phyloP scores from a whole-genome alignment of 352 stramenopile species.

The Phytophthora vignae region DNA sequence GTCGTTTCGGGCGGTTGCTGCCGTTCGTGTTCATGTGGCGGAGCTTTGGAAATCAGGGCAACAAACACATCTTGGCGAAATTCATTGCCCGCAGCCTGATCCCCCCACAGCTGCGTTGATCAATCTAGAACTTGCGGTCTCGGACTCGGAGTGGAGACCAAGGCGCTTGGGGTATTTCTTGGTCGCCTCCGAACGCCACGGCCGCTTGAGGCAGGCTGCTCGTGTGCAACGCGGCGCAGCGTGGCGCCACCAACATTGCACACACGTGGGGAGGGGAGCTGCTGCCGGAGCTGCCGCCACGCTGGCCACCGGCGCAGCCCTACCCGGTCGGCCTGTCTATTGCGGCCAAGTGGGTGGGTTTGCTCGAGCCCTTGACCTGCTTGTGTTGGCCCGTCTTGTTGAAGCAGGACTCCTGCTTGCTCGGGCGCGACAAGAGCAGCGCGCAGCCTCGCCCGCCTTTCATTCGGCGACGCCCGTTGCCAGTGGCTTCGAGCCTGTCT shows the following conservation, averaged over 20 bases:
- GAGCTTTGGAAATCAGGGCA: constrained; percentile 17
- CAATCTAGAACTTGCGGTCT: constrained; percentile 4
- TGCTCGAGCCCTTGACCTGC: constrained; percentile 13
- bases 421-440: constrained; percentile 16
- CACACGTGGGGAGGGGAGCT: background rate
- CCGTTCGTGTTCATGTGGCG: constrained; percentile 2
- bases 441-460: background rate
- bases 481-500: constrained; percentile 6
- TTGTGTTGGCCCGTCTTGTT: constrained; percentile 19
- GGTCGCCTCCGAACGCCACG: background rate
- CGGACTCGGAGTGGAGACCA: background rate
- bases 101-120: constrained; percentile 16
- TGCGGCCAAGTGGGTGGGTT: constrained; percentile 16
- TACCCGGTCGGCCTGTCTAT: constrained; percentile 34
- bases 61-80: constrained; percentile 26
- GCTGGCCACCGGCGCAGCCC: background rate
- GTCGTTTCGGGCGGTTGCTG: constrained; percentile 19
- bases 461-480: background rate
- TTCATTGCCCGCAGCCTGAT: constrained; percentile 28
- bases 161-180: background rate
- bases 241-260: constrained; percentile 13
- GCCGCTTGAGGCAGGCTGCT: constrained; percentile 1
- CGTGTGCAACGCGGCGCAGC: constrained; percentile 4
- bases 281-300: background rate
- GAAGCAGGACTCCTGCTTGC: constrained; percentile 18